Conservation (phyloP, 2,329 filamentous ascomycete genomes). For the Alternaria angustiovoidea region DNA sequence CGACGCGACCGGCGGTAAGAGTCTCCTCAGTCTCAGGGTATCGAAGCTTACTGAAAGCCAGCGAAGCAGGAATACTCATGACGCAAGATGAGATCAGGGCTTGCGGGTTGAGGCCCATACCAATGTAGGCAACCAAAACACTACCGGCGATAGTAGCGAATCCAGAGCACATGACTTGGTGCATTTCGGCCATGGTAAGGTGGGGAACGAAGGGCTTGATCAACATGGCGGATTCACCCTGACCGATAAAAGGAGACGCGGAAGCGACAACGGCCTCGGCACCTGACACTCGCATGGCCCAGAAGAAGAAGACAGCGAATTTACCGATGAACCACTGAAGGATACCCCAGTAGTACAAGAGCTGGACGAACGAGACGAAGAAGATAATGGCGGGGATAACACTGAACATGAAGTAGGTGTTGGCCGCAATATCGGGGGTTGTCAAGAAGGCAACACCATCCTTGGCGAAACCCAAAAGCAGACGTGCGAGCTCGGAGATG, state of each 20-base stretch:
- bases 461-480: constrained; percentile 77
- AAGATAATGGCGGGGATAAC: constrained; percentile 95
- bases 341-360: constrained; percentile 80
- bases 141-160: constrained; percentile 93
- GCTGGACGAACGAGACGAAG: constrained; percentile 91
- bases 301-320: constrained; percentile 91
- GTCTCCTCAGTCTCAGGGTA: constrained; percentile 90
- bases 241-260: constrained; percentile 91
- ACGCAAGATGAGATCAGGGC: constrained; percentile 90
- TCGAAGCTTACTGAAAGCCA: constrained; percentile 88
- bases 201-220: constrained; percentile 86
- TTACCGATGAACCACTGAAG: constrained; percentile 91
- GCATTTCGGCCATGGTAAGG: constrained; percentile 85
- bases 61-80: constrained; percentile 92
- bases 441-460: constrained; percentile 79
- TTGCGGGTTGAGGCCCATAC: constrained; percentile 82
- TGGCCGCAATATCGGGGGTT: constrained; percentile 50
- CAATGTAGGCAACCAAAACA: constrained; percentile 85
- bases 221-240: constrained; percentile 92
- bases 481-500: constrained; percentile 76
- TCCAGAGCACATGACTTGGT: constrained; percentile 91
- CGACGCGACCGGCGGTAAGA: constrained; percentile 80
- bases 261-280: constrained; percentile 94
- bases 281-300: constrained; percentile 84
- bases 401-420: constrained; percentile 74